Base-by-base conservation (phyloP, 495 filamentous ascomycete genomes). In the Extremus antarcticus region DNA sequence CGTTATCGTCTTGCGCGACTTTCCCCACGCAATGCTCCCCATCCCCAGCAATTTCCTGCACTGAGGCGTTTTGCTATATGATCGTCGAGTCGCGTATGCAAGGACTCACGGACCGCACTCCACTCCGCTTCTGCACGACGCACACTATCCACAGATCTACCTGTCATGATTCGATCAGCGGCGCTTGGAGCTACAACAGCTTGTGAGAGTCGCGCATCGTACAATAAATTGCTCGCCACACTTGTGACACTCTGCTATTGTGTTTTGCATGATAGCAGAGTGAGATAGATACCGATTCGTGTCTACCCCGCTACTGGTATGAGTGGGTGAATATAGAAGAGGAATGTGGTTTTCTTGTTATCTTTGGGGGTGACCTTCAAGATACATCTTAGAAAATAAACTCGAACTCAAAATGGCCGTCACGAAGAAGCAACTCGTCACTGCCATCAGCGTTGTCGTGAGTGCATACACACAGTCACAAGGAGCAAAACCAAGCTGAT, bases 371-470 rank as follows among this genome's bases (percentile, higher is more conserved):
- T n/a, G n/a, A n/a, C n/a, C n/a, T n/a, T n/a, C n/a, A n/a, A n/a
- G n/a, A n/a, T n/a, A n/a, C n/a, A n/a, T n/a, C n/a, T n/a, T n/a
- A n/a, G 29, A 35, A 4, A 35, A 35, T 7, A 13, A 35, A 7
- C 29, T 4, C 4, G 29, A 13, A 35, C 29, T 35, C 29, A 13
- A 35, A 3, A 63, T 63, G 61, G 53, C 57, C 3, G 24, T 57
- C 25, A 63, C 61, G 13, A 54, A 46, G 32, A 50, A 57, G 21
- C 53, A 64, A 40, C 21, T 62, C 25, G 54, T 61, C 2, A 61
- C 59, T 32, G 53, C 19, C 8, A 29, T 54, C 16, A 64, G 61
- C 51, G 59, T 62, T 19, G 10, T 63, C 23, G 61, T 63, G 54
- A 15, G 61, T 23, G 15, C 23, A 22, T 17, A n/a, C 48, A 53